Evolutionary conservation across 2,329 filamentous ascomycete species (phyloP), one percentile per base, ranked within the genome.

Genomic region (Podosphaera fusca): DNA sequence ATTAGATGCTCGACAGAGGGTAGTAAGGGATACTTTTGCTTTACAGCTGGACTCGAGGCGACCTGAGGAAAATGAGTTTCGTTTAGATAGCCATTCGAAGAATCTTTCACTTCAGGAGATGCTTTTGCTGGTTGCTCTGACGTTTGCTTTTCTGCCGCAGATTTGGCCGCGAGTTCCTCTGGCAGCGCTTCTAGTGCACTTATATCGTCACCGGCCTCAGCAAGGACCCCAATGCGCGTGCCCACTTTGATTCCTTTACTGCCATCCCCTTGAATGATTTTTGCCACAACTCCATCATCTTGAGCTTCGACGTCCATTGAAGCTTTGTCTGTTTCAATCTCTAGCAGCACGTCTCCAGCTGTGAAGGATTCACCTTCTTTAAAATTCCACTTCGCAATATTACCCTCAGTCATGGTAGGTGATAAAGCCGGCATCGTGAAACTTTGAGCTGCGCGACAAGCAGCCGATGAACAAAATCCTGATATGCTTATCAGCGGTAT

Each of bases 291-390:
- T 47, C 88, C 87, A 67, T 94, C 87, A 50, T 94, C 87, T 72
- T 92, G 87, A 46, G 87, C 87, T 74, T 94, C 88, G 33, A 94
- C 87, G 64, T 94, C 88, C 87, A 94, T 94, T 58, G 86, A 86
- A 57, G 87, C 87, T 75, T 94, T 94, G 71, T 94, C 87, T 59
- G 87, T 94, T 73, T 94, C 87, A 68, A 94, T 92, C 71, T 94
- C 87, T 59, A 94, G 80, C 55, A 94, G 76, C 36, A 94, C 86
- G 69, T 94, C 87, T 63, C 87, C 87, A 58, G 87, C 84, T 55
- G 78, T 75, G 70, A 87, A 94, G 55, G 79, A 76, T 63, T 92
- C 85, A 67, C 87, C 87, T 73, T 94, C 87, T 70, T 90, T 90
- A 65, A 94, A 77, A 69, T 81, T 84, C 87, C 87, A 94, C 60